Evolutionary conservation across 2,329 filamentous ascomycete species (phyloP).

Genomic region (Paracorniculantispora psalliotae): DNA sequence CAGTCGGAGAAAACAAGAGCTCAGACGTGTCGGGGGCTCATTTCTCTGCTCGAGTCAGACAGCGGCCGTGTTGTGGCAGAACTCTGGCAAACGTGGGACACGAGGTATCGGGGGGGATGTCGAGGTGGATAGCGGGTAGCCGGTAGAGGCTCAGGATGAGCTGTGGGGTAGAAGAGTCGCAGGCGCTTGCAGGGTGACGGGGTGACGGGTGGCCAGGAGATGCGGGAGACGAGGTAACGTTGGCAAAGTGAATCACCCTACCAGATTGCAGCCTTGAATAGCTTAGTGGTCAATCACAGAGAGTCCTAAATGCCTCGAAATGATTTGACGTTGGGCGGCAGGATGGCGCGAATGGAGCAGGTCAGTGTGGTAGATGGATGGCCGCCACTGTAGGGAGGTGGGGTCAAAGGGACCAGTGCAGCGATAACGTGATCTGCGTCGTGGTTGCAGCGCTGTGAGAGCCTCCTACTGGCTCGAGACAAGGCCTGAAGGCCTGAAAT

Average conservation of each 20-base stretch:
- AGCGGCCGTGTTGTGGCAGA: slow-evolving; percentile 6
- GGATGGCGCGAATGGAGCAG: neutral
- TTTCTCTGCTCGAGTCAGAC: slow-evolving; percentile 9
- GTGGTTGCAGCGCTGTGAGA: neutral
- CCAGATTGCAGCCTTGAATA: neutral
- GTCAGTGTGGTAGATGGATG: neutral
- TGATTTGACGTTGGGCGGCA: slow-evolving; percentile 10
- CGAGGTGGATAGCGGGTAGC: slow-evolving; percentile 5
- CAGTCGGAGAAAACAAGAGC: neutral
- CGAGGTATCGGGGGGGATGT: slow-evolving; percentile 10
- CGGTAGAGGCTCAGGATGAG: slow-evolving; percentile 8
- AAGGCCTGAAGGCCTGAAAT: neutral
- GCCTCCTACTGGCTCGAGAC: neutral
- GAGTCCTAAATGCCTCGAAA: neutral
- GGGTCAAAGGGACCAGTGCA: neutral
- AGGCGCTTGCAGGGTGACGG: slow-evolving; percentile 7
- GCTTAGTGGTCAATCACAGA: neutral
- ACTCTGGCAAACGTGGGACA: slow-evolving; percentile 3
- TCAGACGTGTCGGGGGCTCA: slow-evolving; percentile 3
- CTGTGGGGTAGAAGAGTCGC: slow-evolving; percentile 11
- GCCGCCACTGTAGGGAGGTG: neutral
- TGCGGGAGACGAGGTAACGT: neutral
- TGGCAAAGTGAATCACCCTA: neutral
- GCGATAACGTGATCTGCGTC: slow-evolving; percentile 4
- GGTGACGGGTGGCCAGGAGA: neutral